These are phyloP conservation scores for Ampelomyces quisqualis DNA, from an alignment of 2,329 filamentous ascomycete species.

Conservation along the genomic window DNA sequence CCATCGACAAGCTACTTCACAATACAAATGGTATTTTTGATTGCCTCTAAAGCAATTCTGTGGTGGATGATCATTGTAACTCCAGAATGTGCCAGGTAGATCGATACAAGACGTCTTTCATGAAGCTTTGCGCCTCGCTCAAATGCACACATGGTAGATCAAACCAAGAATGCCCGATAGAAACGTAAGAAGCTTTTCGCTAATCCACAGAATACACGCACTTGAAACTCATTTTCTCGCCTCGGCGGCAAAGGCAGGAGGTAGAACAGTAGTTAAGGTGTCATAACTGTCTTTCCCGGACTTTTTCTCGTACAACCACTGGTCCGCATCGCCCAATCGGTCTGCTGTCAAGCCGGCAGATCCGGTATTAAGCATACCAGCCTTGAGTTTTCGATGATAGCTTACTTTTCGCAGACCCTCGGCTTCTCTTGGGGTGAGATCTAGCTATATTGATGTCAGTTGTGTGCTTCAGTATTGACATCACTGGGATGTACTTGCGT, in stretches of 20 bases:
- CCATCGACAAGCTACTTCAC: no score
- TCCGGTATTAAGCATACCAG: slow-evolving; percentile 52
- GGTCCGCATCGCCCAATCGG: slow-evolving; percentile 32
- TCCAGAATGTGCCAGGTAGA: no score
- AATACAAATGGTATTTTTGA: no score
- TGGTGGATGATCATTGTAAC: no score
- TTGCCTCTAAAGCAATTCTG: no score
- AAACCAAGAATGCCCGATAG: no score
- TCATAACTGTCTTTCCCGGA: slow-evolving; percentile 6
- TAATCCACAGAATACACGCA: not conserved
- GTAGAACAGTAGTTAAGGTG: no score
- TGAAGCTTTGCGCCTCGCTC: no score
- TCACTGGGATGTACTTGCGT: slow-evolving; percentile 46
- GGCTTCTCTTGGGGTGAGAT: slow-evolving; percentile 54
- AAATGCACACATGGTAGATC: no score
- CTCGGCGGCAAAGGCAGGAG: not conserved
- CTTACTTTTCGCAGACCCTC: slow-evolving; percentile 58
- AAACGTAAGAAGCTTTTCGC: no score
- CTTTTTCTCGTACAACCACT: slow-evolving; percentile 16
- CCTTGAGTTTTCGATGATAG: slow-evolving; percentile 58
- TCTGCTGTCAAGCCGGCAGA: slow-evolving; percentile 30
- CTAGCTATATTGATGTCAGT: slow-evolving; percentile 14
- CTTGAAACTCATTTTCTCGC: not conserved
- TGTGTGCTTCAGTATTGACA: not conserved
- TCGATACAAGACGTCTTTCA: no score